Conservation (phyloP, 768 basidiomycete genomes). For the Pleurotus tuber-regium region DNA sequence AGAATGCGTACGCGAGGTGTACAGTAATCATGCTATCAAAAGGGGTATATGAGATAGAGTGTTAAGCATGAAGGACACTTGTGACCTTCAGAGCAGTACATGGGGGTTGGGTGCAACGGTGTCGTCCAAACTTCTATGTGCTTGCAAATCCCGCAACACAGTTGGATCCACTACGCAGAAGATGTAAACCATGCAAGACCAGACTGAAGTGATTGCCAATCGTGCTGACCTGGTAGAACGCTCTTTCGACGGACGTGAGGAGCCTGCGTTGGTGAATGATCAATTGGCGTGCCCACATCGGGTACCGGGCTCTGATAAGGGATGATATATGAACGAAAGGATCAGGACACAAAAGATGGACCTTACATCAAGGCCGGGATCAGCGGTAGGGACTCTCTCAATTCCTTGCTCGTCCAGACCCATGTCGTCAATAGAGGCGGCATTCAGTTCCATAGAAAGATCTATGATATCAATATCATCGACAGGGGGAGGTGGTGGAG, state of each 20-base stretch:
- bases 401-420: conserved; percentile 80
- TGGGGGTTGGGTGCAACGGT: conserved; percentile 20
- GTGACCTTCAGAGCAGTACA: conserved; percentile 7
- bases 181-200: conserved; percentile 16
- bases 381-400: conserved; percentile 89
- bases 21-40: conserved; percentile 1
- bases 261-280: conserved; percentile 57
- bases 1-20: conserved; percentile 6
- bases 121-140: conserved; percentile 81
- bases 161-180: conserved; percentile 72
- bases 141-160: conserved; percentile 84
- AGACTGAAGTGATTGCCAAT: conserved; percentile 15
- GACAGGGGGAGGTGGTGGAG: conserved; percentile 71
- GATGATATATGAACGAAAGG: no score
- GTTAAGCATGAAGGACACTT: conserved; percentile 1
- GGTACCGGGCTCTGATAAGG: conserved; percentile 71
- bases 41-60: conserved; percentile 16
- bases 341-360: conserved; percentile 4
- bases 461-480: conserved; percentile 89
- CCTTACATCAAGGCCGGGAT: conserved; percentile 84
- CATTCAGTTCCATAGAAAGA: conserved; percentile 85
- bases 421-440: conserved; percentile 74
- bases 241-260: conserved; percentile 94
- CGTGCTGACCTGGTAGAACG: conserved; percentile 76
- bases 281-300: conserved; percentile 51